Percentiles rank a stretch among this genome's conserved stretches.
Evolutionary conservation across 495 filamentous ascomycete species (phyloP).

Genomic region (Umbilicaria muhlenbergii): DNA sequence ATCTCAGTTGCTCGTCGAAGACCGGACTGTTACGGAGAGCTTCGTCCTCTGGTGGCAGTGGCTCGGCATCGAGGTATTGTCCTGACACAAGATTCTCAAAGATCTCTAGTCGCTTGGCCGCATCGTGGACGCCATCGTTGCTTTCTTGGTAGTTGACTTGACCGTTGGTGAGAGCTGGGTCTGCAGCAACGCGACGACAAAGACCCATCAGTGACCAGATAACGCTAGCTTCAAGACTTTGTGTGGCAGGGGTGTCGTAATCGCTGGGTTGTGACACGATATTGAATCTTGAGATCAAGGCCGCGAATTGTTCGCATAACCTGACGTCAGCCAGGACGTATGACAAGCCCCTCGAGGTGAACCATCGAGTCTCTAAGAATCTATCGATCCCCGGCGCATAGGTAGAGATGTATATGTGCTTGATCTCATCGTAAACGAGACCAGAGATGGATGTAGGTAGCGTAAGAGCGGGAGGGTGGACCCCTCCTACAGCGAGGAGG

Average conservation of each 20-base stretch:
- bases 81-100: constrained; percentile 63
- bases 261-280: constrained; percentile 24
- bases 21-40: constrained; percentile 23
- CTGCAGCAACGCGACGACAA: constrained; percentile 23
- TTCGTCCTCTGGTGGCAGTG: constrained; percentile 31
- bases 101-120: constrained; percentile 49
- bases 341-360: constrained; percentile 34
- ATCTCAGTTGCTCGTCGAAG: constrained; percentile 33
- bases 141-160: constrained; percentile 16
- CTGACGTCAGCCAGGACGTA: constrained; percentile 40
- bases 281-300: constrained; percentile 34
- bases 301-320: constrained; percentile 45
- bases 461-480: constrained; percentile 42
- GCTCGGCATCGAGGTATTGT: constrained; percentile 41
- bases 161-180: constrained; percentile 9
- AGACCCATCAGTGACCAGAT: constrained; percentile 49
- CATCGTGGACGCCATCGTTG: constrained; percentile 42
- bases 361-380: constrained; percentile 81
- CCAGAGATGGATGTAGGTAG: constrained; percentile 37
- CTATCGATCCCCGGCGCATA: constrained; percentile 64
- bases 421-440: constrained; percentile 48
- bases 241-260: constrained; percentile 25
- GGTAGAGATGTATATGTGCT: constrained; percentile 55
- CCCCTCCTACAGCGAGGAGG: constrained; percentile 50
- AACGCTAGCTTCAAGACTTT: constrained; percentile 51